phyloP scores from a whole-genome alignment of 140 eudicot genomes.

The Ambrosia hybrid region DNA sequence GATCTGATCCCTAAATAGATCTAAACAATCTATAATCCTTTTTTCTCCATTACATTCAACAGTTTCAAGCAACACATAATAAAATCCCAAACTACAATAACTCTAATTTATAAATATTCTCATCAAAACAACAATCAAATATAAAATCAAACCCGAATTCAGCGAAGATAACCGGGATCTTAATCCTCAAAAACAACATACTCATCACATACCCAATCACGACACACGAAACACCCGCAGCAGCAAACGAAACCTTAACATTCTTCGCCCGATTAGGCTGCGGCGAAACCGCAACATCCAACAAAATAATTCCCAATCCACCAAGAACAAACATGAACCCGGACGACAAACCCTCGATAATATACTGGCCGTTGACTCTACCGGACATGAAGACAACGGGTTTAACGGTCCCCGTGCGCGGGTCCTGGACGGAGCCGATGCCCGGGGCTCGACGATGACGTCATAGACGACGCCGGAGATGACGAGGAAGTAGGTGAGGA shows the following conservation, averaged over 20 bases:
- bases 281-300: constrained; percentile 77
- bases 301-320: constrained; percentile 67
- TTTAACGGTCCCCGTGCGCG: constrained; percentile 61
- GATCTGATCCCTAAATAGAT: too few species aligned
- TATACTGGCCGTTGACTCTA: constrained; percentile 93
- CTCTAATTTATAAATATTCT: too few species aligned
- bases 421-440: constrained; percentile 86
- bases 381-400: constrained; percentile 92
- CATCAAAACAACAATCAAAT: too few species aligned
- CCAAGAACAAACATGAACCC: constrained; percentile 98
- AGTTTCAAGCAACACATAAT: too few species aligned
- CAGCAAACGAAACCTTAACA: constrained; percentile 67
- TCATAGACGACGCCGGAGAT: constrained; percentile 97
- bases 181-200: constrained; percentile 90
- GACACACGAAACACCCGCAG: constrained; percentile 53
- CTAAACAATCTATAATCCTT: too few species aligned
- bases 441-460: constrained; percentile 99
- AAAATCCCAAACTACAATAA: too few species aligned
- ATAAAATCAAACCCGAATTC: not conserved
- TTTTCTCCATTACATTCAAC: too few species aligned
- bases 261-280: constrained; percentile 63
- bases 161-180: constrained; percentile 86
- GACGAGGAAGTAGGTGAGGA: constrained; percentile 93
- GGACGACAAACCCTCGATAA: constrained; percentile 82
- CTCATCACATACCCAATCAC: constrained; percentile 87